Evolutionary conservation across 345 rosid species (phyloP), one percentile per base, ranked within the genome.

Genomic region (Rhizophora mangle): DNA sequence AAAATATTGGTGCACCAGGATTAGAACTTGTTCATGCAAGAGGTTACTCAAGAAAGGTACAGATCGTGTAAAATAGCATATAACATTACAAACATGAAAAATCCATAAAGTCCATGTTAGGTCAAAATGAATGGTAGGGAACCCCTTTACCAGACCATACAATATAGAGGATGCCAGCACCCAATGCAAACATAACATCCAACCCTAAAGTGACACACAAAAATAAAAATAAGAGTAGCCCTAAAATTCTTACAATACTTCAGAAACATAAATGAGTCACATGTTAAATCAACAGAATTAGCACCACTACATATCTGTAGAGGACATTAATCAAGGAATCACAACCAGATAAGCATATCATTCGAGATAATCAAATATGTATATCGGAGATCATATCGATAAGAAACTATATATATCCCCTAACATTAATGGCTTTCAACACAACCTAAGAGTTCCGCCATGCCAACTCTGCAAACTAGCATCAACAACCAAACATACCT

Each of bases 401-500:
- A 9, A 34, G 37, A 34, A 34, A 34, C 9, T 34, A 34, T 34
- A 34, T 34, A 34, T 34, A 34, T 34, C 36, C 36, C 29, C 30
- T 5, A 52, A 46, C 22, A 24, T 57, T 11, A 60, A 74, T 37
- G 21, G 49, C 34, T 21, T 65, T 57, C 32, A 63, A 19, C 20
- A 27, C 55, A 69, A 36, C 19, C 9, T 10, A 65, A 4, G 26
- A 62, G 34, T 62, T 64, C 36, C 46, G 43, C 19, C 36, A 62
- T 49, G 34, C 67, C 68, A 76, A 58, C 65, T 71, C 84, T 32
- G 72, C 32, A 64, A 62, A 68, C 31, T 64, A 80, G 51, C 67
- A 79, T 37, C 78, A 76, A 43, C 75, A 72, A 74, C 47, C 70
- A 66, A 71, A 73, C 79, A 87, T 96, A 96, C 99, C 99, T 96